Percentiles rank a stretch among this genome's conserved stretches.
Conservation (phyloP, 31 red algal genomes). For the Asparagopsis taxiformis region DNA sequence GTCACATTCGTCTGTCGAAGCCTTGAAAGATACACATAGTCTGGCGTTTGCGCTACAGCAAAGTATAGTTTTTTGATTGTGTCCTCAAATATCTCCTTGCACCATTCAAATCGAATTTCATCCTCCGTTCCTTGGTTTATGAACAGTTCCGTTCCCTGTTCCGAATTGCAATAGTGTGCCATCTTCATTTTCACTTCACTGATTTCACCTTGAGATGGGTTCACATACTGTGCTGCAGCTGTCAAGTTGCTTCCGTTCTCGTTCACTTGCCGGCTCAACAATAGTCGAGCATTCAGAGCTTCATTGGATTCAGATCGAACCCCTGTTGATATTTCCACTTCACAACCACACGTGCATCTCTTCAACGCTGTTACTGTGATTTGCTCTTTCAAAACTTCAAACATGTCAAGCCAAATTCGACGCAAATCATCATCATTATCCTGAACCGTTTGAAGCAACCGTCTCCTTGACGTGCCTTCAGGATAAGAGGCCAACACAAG, state of each 20-base stretch:
- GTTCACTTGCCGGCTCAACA: neutral
- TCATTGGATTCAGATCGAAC: slow-evolving; percentile 6
- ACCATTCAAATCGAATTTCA: slow-evolving; percentile 47
- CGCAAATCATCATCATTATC: slow-evolving; percentile 23
- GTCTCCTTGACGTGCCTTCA: slow-evolving; percentile 30
- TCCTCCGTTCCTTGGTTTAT: slow-evolving; percentile 16
- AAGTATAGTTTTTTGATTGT: slow-evolving; percentile 61
- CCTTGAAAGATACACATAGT: slow-evolving; percentile 61
- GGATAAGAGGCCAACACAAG: slow-evolving; percentile 38
- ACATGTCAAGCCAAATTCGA: slow-evolving; percentile 54
- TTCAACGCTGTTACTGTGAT: slow-evolving; percentile 43
- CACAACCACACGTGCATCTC: slow-evolving; percentile 57
- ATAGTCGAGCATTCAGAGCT: too few relatives aligned
- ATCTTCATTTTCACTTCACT: slow-evolving; percentile 26
- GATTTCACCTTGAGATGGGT: slow-evolving; percentile 31
- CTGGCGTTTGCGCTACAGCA: slow-evolving; percentile 43
- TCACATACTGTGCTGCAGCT: slow-evolving; percentile 28
- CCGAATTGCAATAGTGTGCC: slow-evolving; percentile 64
- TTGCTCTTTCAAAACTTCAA: slow-evolving; percentile 58
- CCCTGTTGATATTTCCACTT: slow-evolving; percentile 32
- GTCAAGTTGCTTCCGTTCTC: slow-evolving; percentile 8
- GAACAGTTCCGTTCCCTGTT: slow-evolving; percentile 33
- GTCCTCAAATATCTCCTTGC: slow-evolving; percentile 47
- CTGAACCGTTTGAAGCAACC: slow-evolving; percentile 6
- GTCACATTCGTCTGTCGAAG: slow-evolving; percentile 45